phyloP scores from a whole-genome alignment of 164 flowering plant genomes.

The Euptelea pleiosperma region DNA sequence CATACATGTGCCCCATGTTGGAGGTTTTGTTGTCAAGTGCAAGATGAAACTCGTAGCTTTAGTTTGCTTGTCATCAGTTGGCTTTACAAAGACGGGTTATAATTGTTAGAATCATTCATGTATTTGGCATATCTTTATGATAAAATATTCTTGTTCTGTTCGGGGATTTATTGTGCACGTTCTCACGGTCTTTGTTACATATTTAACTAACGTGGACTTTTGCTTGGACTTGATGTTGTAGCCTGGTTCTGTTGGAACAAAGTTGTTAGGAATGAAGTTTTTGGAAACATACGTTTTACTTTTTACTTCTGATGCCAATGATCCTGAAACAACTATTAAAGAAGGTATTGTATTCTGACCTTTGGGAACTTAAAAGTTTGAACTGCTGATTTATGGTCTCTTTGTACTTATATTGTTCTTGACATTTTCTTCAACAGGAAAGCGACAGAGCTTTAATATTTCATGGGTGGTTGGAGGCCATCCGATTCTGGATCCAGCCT shows the following conservation, averaged over 20 bases:
- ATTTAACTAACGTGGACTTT: conserved; percentile 8
- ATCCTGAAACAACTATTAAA: conserved; percentile 31
- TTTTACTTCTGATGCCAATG: conserved; percentile 58
- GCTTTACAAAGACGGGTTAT: no score
- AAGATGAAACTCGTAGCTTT: no score
- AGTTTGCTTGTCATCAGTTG: no score
- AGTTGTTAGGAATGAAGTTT: conserved; percentile 81
- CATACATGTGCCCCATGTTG: no score
- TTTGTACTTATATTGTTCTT: not conserved
- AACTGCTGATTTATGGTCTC: not conserved
- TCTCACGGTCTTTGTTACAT: no score
- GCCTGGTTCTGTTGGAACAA: conserved; percentile 66
- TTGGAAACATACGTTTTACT: conserved; percentile 65
- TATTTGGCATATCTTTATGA: no score
- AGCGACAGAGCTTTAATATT: conserved; percentile 47
- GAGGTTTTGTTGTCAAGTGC: no score
- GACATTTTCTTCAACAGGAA: conserved; percentile 32
- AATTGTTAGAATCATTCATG: no score
- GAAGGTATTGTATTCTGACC: conserved; percentile 52
- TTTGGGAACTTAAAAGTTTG: not conserved
- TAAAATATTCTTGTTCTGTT: no score
- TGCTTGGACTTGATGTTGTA: conserved; percentile 33
- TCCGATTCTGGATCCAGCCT: conserved; percentile 61
- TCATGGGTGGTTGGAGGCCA: conserved; percentile 73
- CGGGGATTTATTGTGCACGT: no score